Evolutionary conservation across 768 basidiomycete species (phyloP).

Genomic region (Termitomyces sp.): DNA sequence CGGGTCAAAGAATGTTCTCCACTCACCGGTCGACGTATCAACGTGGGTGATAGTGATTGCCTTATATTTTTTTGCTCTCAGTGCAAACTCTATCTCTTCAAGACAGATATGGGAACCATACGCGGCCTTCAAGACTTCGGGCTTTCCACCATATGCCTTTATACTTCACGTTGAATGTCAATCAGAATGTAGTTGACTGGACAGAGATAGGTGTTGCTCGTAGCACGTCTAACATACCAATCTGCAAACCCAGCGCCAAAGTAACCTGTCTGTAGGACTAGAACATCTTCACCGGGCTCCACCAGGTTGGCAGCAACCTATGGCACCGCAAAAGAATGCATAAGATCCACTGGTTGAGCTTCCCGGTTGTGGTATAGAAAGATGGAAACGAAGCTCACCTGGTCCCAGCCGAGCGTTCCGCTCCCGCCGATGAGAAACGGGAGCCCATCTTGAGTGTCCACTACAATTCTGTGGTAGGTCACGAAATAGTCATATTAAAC

Average conservation of each 20-base stretch:
- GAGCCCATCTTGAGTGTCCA: conserved; percentile 63
- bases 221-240: conserved; percentile 43
- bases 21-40: conserved; percentile 71
- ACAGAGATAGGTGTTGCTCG: conserved; percentile 43
- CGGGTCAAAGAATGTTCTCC: not conserved
- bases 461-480: conserved; percentile 42
- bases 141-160: conserved; percentile 69
- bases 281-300: conserved; percentile 60
- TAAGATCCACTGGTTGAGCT: not conserved
- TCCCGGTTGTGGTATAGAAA: not conserved
- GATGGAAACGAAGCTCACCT: conserved; percentile 31
- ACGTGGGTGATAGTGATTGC: conserved; percentile 86
- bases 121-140: conserved; percentile 64
- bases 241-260: conserved; percentile 84
- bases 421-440: conserved; percentile 84
- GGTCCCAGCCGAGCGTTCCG: conserved; percentile 91
- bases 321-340: not conserved
- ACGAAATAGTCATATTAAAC: not conserved
- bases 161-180: not conserved
- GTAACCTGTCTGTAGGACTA: conserved; percentile 85
- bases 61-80: conserved; percentile 71
- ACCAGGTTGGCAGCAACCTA: conserved; percentile 81
- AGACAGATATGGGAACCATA: conserved; percentile 59
- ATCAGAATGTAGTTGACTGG: not conserved
- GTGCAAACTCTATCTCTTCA: conserved; percentile 51